Evolutionary conservation across 2,329 filamentous ascomycete species (phyloP), one percentile per base, ranked within the genome.

Genomic region (Penicillium capsulatum): DNA sequence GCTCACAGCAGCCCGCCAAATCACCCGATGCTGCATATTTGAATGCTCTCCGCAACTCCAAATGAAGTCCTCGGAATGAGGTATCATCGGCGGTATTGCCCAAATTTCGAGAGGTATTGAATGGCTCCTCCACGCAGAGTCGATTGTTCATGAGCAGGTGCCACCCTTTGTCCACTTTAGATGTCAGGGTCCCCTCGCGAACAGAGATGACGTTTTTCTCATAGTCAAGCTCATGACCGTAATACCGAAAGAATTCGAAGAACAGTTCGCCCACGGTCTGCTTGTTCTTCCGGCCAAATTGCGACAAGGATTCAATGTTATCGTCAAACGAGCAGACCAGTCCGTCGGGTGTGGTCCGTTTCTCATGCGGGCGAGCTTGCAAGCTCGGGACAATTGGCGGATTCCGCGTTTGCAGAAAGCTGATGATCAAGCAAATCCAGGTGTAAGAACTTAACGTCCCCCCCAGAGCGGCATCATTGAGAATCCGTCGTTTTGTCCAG

Each of bases 341-440:
- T 8, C 84, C 86, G 45, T 86, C 80, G 26, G 78, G 68, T 14
- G 76, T 74, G 7, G 77, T 68, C 37, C 77, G 69, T 53, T 79
- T 79, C 50, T 81, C 72, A 51, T 83, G 76, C 3, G 79, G 74
- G 15, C 79, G 75, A 58, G 89, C 83, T 61, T 97, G 92, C 22
- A 98, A 73, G 11, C 86, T 81, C 3, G 92, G 92, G 15, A 98
- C 68, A 38, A 98, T 79, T 0, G 91, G 86, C 11, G 88, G 86
- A 44, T 84, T 76, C 55, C 89, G 81, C 36, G 88, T 84, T 67
- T 98, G 92, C 17, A 98, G 76, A 59, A 97, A 98, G 53, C 89
- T 94, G 61, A 98, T 84, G 52, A 97, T 94, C 75, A 98, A 80
- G 66, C 92, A 98, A 61, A 97, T 97, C 92, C 92, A 98, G 15